phyloP scores from a whole-genome alignment of 345 rosid genomes.

The Salix purpurea region DNA sequence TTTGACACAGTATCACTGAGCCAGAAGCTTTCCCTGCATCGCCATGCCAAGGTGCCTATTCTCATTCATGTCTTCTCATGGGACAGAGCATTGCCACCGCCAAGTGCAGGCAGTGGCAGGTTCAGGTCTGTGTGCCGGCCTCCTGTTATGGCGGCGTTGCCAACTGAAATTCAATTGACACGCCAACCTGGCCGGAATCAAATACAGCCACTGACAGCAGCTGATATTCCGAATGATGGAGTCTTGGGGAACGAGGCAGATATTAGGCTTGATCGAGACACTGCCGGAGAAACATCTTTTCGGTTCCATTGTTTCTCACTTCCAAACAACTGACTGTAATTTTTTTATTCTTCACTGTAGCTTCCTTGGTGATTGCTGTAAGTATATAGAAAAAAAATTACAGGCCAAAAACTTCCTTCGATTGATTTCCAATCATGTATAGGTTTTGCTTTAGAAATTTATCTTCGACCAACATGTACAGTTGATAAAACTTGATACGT shows the following conservation, averaged over 20 bases:
- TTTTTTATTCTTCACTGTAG: neutral
- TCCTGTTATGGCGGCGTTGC: conserved; percentile 26
- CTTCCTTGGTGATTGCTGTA: conserved; percentile 1
- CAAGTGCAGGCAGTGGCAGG: conserved; percentile 24
- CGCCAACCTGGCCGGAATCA: conserved; percentile 55
- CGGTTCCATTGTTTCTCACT: conserved; percentile 72
- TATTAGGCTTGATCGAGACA: conserved; percentile 46
- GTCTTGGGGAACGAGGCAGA: conserved; percentile 20
- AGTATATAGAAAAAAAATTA: neutral
- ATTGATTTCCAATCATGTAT: neutral
- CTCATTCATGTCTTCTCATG: conserved; percentile 65
- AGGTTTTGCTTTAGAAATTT: neutral
- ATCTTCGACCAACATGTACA: too few relatives aligned
- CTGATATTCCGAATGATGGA: conserved; percentile 19
- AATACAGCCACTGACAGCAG: conserved; percentile 48
- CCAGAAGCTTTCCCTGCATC: conserved; percentile 87
- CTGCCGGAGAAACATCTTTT: conserved; percentile 75
- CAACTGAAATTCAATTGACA: conserved; percentile 28
- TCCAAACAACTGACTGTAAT: conserved; percentile 55
- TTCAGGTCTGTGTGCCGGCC: conserved; percentile 24
- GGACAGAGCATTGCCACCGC: conserved; percentile 38
- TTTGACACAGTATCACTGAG: conserved; percentile 80
- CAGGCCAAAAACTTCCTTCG: neutral
- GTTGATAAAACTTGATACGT: too few relatives aligned
- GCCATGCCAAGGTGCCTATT: conserved; percentile 75